A percentile compares a stretch with the other conserved stretches of the same genome.
Evolutionary conservation across 306 rosid species (phyloP).

Genomic region (Cucumis sativus): Cucumber_9930_V3 NC_026657.2:39412001-39412500

Average conservation of each 20-base stretch:
- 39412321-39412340: no score
- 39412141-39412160: constrained; percentile 89
- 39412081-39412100: background rate
- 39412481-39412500: constrained; percentile 93
- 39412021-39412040: no score
- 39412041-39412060: no score
- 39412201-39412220: constrained; percentile 9
- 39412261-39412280: constrained; percentile 84
- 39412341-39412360: background rate
- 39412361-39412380: background rate
- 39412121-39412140: constrained; percentile 68
- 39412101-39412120: background rate
- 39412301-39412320: constrained; percentile 57
- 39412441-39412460: constrained; percentile 75
- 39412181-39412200: constrained; percentile 38
- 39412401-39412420: background rate
- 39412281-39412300: constrained; percentile 78
- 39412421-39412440: constrained; percentile 87
- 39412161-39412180: constrained; percentile 80
- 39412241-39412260: constrained; percentile 51
- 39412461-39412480: constrained; percentile 59
- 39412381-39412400: no score
- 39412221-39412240: constrained; percentile 19
- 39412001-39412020: no score
- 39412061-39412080: no score